These are phyloP conservation scores for Excoecaria agallocha DNA, from an alignment of 345 rosid genomes.

Conservation along the genomic window DNA sequence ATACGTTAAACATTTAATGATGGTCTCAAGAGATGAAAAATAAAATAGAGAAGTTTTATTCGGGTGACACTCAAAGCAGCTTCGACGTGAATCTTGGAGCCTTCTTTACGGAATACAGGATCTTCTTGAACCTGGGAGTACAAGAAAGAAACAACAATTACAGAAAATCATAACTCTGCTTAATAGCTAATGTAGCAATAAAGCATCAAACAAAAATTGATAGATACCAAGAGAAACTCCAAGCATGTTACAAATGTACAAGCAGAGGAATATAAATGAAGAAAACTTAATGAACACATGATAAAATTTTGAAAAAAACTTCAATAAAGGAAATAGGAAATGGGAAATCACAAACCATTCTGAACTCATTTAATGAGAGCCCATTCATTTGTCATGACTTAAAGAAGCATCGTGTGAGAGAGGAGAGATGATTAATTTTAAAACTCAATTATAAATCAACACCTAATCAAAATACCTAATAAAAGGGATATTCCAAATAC, in stretches of 20 bases:
- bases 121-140: conserved; percentile 73
- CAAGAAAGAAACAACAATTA: neutral
- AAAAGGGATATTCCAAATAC: too few relatives aligned
- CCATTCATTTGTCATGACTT: too few relatives aligned
- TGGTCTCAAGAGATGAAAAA: neutral
- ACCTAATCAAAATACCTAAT: too few relatives aligned
- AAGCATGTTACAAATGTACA: neutral
- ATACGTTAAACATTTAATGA: neutral
- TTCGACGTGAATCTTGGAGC: conserved; percentile 85
- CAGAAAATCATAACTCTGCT: neutral
- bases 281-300: too few relatives aligned
- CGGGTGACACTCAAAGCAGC: conserved; percentile 72
- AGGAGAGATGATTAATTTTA: too few relatives aligned
- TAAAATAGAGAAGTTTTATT: conserved; percentile 39
- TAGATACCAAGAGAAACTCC: neutral
- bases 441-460: too few relatives aligned
- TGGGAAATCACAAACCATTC: too few relatives aligned
- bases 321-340: too few relatives aligned
- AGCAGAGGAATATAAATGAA: too few relatives aligned
- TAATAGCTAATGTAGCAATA: neutral
- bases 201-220: neutral
- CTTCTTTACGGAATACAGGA: conserved; percentile 94
- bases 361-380: too few relatives aligned
- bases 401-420: too few relatives aligned
- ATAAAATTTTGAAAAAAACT: too few relatives aligned